Base-by-base conservation (phyloP, 495 filamentous ascomycete genomes). In the Trichoderma erinaceum region DNA sequence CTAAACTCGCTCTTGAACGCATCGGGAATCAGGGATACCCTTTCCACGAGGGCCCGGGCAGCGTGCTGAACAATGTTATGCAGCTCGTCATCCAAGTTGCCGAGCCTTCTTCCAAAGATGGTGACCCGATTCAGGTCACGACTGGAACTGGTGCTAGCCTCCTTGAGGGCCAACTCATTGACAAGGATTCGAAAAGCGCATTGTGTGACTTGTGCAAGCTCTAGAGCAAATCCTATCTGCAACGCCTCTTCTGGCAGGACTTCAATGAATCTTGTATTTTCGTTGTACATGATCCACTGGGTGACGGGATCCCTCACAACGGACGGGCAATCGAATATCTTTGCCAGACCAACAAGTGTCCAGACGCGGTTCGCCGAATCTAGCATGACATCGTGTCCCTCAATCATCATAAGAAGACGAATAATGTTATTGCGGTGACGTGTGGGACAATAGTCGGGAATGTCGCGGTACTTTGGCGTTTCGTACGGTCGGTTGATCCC, bases 291-390 rank as follows among this genome's bases (percentile, higher is more conserved):
- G 0, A 84, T 75, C 81, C 81, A 84, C 11, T 68, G 68, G 35
- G 70, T 64, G 50, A 78, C 71, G 13, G 66, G 64, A 61, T 76
- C 71, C 25, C 69, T 63, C 44, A 82, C 74, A 23, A 79, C 68
- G 35, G 69, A 65, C 0, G 81, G 78, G 23, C 88, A 80, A 2
- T 86, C 81, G 25, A 87, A 80, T 64, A 85, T 74, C 25, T 85
- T 85, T 25, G 87, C 87, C 3, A 90, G 74, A 11, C 80, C 83
- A 18, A 85, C 85, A 18, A 87, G 82, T 0, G 86, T 88, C 82
- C 85, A 89, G 63, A 88, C 72, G 32, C 88, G 86, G 46, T 83
- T 78, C n/a, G 88, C 87, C 0, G 87, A 89, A 70, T 90, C 83
- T n/a, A 90, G 73, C 3, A 78, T 73, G 1, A 86, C 77, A 52